Conservation (phyloP, 73 alveolate genomes). For the Symbiodinium natans region DNA sequence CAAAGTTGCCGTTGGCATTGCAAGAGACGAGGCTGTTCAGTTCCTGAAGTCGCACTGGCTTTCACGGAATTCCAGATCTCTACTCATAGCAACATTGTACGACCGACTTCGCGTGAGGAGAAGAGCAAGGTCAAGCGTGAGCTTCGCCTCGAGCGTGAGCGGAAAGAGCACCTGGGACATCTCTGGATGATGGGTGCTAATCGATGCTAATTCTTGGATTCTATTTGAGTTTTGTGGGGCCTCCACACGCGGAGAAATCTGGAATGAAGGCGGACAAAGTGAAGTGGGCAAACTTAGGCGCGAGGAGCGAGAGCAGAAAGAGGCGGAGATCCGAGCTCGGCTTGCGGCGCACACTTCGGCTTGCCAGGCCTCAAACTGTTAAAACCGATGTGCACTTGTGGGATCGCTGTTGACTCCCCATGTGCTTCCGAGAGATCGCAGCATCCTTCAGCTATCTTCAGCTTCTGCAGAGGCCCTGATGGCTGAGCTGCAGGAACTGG, state of each 20-base stretch:
- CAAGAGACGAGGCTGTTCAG: slow-evolving; percentile 25
- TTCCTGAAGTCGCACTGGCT: background rate
- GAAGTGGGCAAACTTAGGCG: slow-evolving; percentile 26
- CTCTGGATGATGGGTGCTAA: background rate
- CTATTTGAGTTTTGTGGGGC: too few relatives aligned
- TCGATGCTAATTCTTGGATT: background rate
- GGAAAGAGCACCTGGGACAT: slow-evolving; percentile 15
- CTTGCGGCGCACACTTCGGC: background rate
- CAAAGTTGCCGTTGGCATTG: slow-evolving; percentile 53
- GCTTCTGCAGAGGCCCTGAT: background rate
- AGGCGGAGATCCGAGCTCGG: slow-evolving; percentile 56
- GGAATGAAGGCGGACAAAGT: background rate
- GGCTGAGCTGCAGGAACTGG: slow-evolving; percentile 24
- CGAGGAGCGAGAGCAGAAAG: slow-evolving; percentile 66
- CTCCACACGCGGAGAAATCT: too few relatives aligned
- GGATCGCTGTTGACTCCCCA: too few relatives aligned
- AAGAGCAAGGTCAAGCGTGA: slow-evolving; percentile 41
- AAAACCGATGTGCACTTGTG: too few relatives aligned
- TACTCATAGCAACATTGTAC: too few relatives aligned
- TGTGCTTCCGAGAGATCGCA: too few relatives aligned
- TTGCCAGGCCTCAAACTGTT: slow-evolving; percentile 20
- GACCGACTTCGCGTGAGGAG: background rate
- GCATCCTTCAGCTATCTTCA: too few relatives aligned
- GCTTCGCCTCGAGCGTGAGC: slow-evolving; percentile 51
- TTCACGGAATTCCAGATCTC: too few relatives aligned